These are phyloP conservation scores for Yarrowia deformans DNA, from an alignment of 805 yeast genomes.

Conservation along the genomic window DNA sequence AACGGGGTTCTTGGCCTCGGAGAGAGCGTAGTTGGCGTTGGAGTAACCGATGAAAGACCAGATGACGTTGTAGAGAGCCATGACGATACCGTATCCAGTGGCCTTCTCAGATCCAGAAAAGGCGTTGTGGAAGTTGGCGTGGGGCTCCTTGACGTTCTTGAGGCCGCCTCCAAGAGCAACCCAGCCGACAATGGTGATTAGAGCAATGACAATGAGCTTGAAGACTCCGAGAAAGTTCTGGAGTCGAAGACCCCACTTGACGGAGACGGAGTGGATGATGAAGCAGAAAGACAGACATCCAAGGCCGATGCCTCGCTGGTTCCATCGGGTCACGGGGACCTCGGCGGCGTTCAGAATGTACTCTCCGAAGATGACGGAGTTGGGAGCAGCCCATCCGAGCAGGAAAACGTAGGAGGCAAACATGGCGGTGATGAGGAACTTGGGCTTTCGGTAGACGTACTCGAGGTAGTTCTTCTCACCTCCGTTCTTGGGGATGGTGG, in stretches of 20 bases:
- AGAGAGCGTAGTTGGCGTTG: slow-evolving; percentile 81
- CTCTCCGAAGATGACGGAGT: slow-evolving; percentile 80
- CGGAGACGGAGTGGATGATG: slow-evolving; percentile 64
- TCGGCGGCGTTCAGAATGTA: slow-evolving; percentile 79
- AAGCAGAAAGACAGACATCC: slow-evolving; percentile 77
- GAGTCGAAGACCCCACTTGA: slow-evolving; percentile 69
- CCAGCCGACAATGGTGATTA: slow-evolving; percentile 82
- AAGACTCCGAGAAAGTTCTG: slow-evolving; percentile 73
- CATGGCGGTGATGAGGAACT: slow-evolving; percentile 68
- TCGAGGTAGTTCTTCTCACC: slow-evolving; percentile 87
- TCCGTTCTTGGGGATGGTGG: slow-evolving; percentile 79
- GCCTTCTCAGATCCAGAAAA: slow-evolving; percentile 57
- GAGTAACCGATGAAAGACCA: slow-evolving; percentile 88
- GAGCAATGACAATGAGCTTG: slow-evolving; percentile 72
- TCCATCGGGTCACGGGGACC: slow-evolving; percentile 72
- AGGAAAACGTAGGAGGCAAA: slow-evolving; percentile 75
- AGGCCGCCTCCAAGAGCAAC: slow-evolving; percentile 80
- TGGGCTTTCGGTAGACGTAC: slow-evolving; percentile 71
- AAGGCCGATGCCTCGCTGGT: slow-evolving; percentile 76
- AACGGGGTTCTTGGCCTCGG: slow-evolving; percentile 78
- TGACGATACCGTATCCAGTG: slow-evolving; percentile 55
- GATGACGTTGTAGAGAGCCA: slow-evolving; percentile 79
- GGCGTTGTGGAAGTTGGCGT: slow-evolving; percentile 67
- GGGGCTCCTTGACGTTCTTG: slow-evolving; percentile 56
- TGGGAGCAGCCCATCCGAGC: slow-evolving; percentile 87